Evolutionary conservation across 805 yeast genomes (phyloP).

Genomic region (Saturnispora serradocipensis): DNA sequence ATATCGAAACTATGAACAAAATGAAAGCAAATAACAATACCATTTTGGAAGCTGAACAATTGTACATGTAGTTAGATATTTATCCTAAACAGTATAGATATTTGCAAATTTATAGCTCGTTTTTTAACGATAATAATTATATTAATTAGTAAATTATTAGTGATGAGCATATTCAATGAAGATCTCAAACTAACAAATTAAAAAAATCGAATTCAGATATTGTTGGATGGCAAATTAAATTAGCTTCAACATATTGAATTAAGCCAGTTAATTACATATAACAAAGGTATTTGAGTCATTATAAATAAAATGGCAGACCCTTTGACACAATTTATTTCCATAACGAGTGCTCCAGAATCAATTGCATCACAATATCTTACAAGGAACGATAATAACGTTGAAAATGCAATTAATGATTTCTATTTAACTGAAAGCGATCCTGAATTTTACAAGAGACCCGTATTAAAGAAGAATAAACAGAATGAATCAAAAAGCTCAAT

Average conservation of each 20-base stretch:
- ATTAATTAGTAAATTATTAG: background rate
- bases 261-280: background rate
- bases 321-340: constrained; percentile 10
- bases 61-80: constrained; percentile 9
- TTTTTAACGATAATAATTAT: background rate
- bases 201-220: background rate
- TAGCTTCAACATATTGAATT: background rate
- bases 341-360: constrained; percentile 23
- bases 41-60: constrained; percentile 81
- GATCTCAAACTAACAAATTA: background rate
- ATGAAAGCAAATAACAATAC: constrained; percentile 90
- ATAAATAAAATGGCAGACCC: constrained; percentile 9
- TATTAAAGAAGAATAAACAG: background rate
- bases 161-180: background rate
- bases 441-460: constrained; percentile 4
- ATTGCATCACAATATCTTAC: constrained; percentile 31
- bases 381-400: constrained; percentile 21
- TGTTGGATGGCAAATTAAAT: background rate
- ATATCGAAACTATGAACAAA: constrained; percentile 93
- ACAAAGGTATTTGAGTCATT: background rate
- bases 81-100: background rate
- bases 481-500: constrained; percentile 11
- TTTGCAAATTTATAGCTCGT: background rate
- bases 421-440: constrained; percentile 12
- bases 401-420: constrained; percentile 23